phyloP scores from a whole-genome alignment of 1,284 basidiomycete species.

The Heterobasidion occidentale region DNA sequence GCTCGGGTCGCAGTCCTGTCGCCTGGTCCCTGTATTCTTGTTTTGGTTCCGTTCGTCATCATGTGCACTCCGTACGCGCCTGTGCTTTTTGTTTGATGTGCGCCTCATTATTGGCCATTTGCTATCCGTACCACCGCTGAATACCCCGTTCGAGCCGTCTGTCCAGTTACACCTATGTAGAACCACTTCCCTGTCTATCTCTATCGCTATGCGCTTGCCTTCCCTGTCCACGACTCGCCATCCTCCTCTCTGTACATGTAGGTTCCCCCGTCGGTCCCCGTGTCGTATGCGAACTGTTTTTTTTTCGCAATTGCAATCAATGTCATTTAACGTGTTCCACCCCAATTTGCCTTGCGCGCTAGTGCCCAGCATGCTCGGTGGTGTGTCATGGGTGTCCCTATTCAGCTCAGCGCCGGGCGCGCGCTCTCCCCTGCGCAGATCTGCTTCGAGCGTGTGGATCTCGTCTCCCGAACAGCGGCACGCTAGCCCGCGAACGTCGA shows the following conservation, averaged over 20 bases:
- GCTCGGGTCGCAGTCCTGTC: neutral
- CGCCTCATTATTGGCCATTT: neutral
- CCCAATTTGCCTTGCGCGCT: no score
- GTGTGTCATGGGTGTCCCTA: no score
- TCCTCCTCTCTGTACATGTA: neutral
- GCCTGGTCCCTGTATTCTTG: neutral
- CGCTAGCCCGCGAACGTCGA: no score
- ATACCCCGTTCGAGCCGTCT: neutral
- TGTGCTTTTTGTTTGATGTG: neutral
- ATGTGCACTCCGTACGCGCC: neutral
- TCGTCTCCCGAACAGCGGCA: no score
- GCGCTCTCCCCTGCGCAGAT: no score
- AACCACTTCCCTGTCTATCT: neutral
- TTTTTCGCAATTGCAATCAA: no score
- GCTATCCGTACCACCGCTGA: neutral
- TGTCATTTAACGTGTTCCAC: no score
- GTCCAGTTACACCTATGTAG: neutral
- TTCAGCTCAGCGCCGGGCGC: no score
- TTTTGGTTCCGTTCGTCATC: neutral
- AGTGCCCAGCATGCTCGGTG: no score
- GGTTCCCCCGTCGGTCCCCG: neutral
- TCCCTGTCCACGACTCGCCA: neutral
- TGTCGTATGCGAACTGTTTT: no score
- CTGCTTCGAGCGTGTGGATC: no score
- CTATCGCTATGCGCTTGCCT: neutral